Evolutionary conservation across 2,329 filamentous ascomycete species (phyloP).

Genomic region (Tetracladium maxilliforme): DNA sequence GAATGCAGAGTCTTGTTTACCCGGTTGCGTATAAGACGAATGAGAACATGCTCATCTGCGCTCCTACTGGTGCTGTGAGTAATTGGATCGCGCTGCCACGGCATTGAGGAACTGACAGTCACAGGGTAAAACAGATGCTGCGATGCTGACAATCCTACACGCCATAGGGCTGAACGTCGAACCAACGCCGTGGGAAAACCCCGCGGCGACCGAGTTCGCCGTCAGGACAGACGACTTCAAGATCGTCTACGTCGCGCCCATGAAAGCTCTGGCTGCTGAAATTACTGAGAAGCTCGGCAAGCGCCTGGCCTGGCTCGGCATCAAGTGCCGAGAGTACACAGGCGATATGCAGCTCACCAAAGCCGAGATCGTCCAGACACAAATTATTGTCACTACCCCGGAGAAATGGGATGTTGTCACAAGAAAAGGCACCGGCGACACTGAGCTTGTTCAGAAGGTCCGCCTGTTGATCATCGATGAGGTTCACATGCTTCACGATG

Average conservation of each 20-base stretch:
- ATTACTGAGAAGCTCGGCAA: constrained; percentile 90
- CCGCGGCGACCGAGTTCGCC: constrained; percentile 60
- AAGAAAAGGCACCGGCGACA: constrained; percentile 91
- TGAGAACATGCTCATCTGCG: constrained; percentile 98
- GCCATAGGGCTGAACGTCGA: constrained; percentile 73
- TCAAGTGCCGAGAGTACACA: constrained; percentile 85
- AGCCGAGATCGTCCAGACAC: constrained; percentile 84
- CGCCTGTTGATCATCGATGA: constrained; percentile 94
- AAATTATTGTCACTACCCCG: constrained; percentile 96
- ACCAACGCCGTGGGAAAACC: constrained; percentile 66
- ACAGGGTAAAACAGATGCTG: constrained; percentile 89
- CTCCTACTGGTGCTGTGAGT: constrained; percentile 76
- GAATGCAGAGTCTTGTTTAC: constrained; percentile 96
- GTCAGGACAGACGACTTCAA: constrained; percentile 88
- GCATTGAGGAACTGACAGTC: constrained; percentile 1
- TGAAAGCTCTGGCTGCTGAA: constrained; percentile 96
- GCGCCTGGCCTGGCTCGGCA: constrained; percentile 81
- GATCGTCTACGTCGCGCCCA: constrained; percentile 95
- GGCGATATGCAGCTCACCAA: constrained; percentile 99
- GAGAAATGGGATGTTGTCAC: constrained; percentile 99
- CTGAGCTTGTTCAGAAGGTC: constrained; percentile 94
- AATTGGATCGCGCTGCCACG: constrained; percentile 4
- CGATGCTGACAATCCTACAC: constrained; percentile 91
- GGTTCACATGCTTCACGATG: constrained; percentile 98
- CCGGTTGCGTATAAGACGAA: constrained; percentile 90